Evolutionary conservation across 2,329 filamentous ascomycete species (phyloP).

Genomic region (Penicillium sp.): DNA sequence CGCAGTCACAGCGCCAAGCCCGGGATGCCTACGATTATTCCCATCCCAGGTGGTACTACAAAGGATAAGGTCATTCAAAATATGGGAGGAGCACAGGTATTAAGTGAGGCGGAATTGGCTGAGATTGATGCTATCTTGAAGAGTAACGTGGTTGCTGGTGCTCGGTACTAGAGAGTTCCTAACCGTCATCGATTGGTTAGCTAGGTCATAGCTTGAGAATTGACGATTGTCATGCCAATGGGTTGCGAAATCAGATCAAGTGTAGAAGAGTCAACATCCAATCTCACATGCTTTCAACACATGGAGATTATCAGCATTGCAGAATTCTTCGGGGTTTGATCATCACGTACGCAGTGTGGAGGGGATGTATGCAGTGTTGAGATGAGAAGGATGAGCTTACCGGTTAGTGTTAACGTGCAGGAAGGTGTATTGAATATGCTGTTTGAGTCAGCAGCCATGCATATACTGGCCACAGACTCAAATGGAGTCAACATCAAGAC

Average conservation of each 20-base stretch:
- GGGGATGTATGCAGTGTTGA: slow-evolving; percentile 8
- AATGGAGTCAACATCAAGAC: not conserved
- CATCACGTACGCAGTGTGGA: slow-evolving; percentile 32
- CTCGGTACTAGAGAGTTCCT: slow-evolving; percentile 25
- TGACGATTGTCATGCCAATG: not conserved
- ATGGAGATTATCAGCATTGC: slow-evolving; percentile 49
- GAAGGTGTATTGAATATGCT: not conserved
- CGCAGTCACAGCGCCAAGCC: slow-evolving; percentile 43
- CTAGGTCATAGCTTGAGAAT: slow-evolving; percentile 8
- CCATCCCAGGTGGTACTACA: slow-evolving; percentile 41
- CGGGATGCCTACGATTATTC: slow-evolving; percentile 47
- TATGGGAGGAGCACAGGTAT: slow-evolving; percentile 27
- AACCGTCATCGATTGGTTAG: slow-evolving; percentile 14
- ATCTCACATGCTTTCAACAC: slow-evolving; percentile 35
- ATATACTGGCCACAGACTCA: not conserved
- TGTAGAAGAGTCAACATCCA: slow-evolving; percentile 50
- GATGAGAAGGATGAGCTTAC: slow-evolving; percentile 4
- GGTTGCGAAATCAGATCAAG: slow-evolving; percentile 45
- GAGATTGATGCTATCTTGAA: slow-evolving; percentile 56
- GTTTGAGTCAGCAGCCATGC: not conserved
- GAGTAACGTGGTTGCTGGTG: slow-evolving; percentile 42
- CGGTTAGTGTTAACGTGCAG: not conserved
- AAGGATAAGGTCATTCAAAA: slow-evolving; percentile 40
- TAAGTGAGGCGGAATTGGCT: slow-evolving; percentile 45
- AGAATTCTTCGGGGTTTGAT: slow-evolving; percentile 46